Evolutionary conservation across 257 asterid genomes (phyloP).

Genomic region (Mitragyna speciosa): DNA sequence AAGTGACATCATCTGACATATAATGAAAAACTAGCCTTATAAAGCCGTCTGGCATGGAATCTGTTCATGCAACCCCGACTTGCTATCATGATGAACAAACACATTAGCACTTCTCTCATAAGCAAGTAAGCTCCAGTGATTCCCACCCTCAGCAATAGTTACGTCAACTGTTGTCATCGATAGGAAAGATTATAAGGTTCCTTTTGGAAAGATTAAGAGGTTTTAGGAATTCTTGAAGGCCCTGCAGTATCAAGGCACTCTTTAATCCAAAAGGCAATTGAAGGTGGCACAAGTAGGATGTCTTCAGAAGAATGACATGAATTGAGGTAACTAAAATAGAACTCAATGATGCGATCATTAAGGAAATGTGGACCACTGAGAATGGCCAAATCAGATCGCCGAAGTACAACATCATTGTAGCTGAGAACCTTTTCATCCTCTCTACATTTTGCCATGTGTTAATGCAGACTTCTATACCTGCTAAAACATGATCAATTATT

Average conservation of each 20-base stretch:
- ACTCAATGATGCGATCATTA: conserved; percentile 80
- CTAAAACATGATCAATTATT: background rate
- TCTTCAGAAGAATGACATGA: conserved; percentile 51
- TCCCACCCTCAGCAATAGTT: conserved; percentile 69
- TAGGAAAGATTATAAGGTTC: conserved; percentile 66
- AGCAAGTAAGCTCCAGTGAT: conserved; percentile 79
- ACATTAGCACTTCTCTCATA: conserved; percentile 47
- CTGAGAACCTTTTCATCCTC: conserved; percentile 65
- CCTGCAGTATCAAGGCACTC: conserved; percentile 57
- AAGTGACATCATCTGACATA: conserved; percentile 30
- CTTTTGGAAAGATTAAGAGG: conserved; percentile 59
- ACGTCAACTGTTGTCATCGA: conserved; percentile 72
- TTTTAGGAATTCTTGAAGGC: conserved; percentile 55
- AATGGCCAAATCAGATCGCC: conserved; percentile 68
- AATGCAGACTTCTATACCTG: background rate
- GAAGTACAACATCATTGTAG: conserved; percentile 70
- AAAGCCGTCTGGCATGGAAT: conserved; percentile 44
- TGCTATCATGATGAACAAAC: conserved; percentile 81
- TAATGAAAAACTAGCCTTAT: conserved; percentile 35
- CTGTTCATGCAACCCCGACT: conserved; percentile 39
- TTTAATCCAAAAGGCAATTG: conserved; percentile 81
- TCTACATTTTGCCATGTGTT: conserved; percentile 33
- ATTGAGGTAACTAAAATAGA: conserved; percentile 69
- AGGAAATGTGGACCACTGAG: conserved; percentile 68
- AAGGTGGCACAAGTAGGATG: conserved; percentile 68